Evolutionary conservation across 495 filamentous ascomycete species (phyloP).

Genomic region (Aspergillus indologenus): DNA sequence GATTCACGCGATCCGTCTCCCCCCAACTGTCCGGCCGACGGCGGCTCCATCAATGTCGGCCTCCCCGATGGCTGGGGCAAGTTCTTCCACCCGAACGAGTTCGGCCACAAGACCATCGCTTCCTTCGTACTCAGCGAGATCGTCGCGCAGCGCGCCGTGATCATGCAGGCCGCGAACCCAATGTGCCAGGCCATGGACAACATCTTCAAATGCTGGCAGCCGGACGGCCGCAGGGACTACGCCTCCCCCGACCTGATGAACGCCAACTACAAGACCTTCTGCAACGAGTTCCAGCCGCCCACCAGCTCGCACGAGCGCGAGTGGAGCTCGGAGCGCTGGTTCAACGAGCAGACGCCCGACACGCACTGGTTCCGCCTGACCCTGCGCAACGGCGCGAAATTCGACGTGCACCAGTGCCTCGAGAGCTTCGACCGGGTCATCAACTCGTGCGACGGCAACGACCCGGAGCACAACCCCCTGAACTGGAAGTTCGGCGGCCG

Average conservation of each 20-base stretch:
- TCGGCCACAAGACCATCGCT: slow-evolving; percentile 20
- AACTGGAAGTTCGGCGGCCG: slow-evolving; percentile 33
- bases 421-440: slow-evolving; percentile 19
- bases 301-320: neutral
- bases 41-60: neutral
- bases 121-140: slow-evolving; percentile 18
- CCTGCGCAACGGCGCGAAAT: neutral
- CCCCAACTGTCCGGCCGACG: slow-evolving; percentile 7
- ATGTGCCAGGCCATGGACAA: slow-evolving; percentile 8
- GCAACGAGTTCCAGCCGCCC: neutral
- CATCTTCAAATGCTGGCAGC: slow-evolving; percentile 19
- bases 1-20: too few species aligned
- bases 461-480: slow-evolving; percentile 31
- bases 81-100: slow-evolving; percentile 30
- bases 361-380: slow-evolving; percentile 16
- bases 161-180: slow-evolving; percentile 9
- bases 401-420: slow-evolving; percentile 17
- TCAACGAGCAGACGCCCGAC: slow-evolving; percentile 21
- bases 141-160: slow-evolving; percentile 11
- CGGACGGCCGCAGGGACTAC: neutral
- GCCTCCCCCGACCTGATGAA: neutral
- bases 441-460: slow-evolving; percentile 31
- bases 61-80: slow-evolving; percentile 23
- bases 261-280: neutral
- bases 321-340: neutral